Conservation (phyloP, 768 basidiomycete genomes). For the Artomyces pyxidatus region DNA sequence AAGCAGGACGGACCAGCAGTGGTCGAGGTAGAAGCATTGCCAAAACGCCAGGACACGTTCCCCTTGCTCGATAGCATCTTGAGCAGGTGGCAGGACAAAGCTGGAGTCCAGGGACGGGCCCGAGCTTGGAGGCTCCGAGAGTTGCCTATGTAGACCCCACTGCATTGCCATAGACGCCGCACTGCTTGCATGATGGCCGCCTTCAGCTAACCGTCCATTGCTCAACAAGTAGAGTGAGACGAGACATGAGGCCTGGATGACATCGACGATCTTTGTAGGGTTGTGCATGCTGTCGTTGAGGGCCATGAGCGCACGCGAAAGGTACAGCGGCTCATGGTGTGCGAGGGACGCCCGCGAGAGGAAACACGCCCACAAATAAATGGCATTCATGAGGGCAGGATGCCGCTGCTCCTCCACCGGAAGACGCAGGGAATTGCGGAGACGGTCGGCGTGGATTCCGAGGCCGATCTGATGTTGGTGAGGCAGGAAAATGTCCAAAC, state of each 20-base stretch:
- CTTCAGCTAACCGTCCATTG: slow-evolving; percentile 71
- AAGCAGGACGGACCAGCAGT: slow-evolving; percentile 72
- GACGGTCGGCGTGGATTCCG: slow-evolving; percentile 56
- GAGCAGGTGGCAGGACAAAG: slow-evolving; percentile 49
- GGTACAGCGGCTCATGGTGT: slow-evolving; percentile 67
- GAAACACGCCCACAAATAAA: slow-evolving; percentile 80
- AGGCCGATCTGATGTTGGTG: slow-evolving; percentile 72
- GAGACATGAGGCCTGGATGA: slow-evolving; percentile 70
- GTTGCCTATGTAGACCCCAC: slow-evolving; percentile 52
- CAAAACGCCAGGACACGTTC: slow-evolving; percentile 74
- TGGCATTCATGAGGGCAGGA: slow-evolving; percentile 69
- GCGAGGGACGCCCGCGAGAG: slow-evolving; percentile 64
- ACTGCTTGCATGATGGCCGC: slow-evolving; percentile 67
- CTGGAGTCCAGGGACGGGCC: slow-evolving; percentile 22
- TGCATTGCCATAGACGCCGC: slow-evolving; percentile 70
- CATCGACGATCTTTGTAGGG: slow-evolving; percentile 50
- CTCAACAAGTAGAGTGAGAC: slow-evolving; percentile 70
- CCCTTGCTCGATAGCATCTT: slow-evolving; percentile 53
- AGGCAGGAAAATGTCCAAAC: slow-evolving; percentile 67
- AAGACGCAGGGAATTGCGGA: slow-evolving; percentile 51
- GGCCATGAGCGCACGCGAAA: slow-evolving; percentile 51
- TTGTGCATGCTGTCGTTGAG: slow-evolving; percentile 56
- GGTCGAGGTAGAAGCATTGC: slow-evolving; percentile 77
- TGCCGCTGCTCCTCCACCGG: slow-evolving; percentile 58
- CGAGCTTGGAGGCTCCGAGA: slow-evolving; percentile 26